phyloP scores from a whole-genome alignment of 371 early-diverging fungal genomes.

The Umbelopsis sp. region DNA sequence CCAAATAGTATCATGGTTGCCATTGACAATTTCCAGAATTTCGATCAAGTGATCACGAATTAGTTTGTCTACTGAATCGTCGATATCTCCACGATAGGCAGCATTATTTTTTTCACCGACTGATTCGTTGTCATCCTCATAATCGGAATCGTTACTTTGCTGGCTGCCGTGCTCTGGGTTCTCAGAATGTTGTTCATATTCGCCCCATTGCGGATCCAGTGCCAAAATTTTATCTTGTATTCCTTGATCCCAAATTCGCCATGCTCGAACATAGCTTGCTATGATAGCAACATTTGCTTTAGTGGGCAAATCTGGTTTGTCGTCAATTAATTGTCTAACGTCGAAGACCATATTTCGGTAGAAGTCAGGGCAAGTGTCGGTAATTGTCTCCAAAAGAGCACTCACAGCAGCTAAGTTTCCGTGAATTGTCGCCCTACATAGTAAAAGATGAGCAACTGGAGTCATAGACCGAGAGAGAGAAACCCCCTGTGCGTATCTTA shows the following conservation, averaged over 20 bases:
- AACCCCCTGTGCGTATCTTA: neutral
- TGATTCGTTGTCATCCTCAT: neutral
- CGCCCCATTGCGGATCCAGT: constrained; percentile 12
- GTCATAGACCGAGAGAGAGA: neutral
- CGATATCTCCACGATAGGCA: neutral
- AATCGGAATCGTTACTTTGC: neutral
- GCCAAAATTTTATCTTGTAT: neutral
- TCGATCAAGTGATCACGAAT: neutral
- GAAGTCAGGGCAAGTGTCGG: neutral
- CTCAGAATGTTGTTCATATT: neutral
- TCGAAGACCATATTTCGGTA: neutral
- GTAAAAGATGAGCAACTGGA: neutral
- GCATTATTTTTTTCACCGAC: neutral
- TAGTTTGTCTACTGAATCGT: neutral
- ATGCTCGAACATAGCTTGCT: constrained; percentile 11
- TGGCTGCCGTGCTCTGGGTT: no score
- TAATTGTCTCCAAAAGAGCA: neutral
- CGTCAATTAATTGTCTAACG: neutral
- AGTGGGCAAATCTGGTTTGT: constrained; percentile 1
- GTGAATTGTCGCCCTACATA: neutral
- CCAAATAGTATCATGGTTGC: constrained; percentile 3
- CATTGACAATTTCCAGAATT: constrained; percentile 1
- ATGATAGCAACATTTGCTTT: neutral
- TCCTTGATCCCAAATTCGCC: constrained; percentile 5
- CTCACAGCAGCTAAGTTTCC: constrained; percentile 5